Percentiles rank a stretch among this genome's conserved stretches.
Conservation (phyloP, 75 land plant genomes). For the Picea glauca region DNA sequence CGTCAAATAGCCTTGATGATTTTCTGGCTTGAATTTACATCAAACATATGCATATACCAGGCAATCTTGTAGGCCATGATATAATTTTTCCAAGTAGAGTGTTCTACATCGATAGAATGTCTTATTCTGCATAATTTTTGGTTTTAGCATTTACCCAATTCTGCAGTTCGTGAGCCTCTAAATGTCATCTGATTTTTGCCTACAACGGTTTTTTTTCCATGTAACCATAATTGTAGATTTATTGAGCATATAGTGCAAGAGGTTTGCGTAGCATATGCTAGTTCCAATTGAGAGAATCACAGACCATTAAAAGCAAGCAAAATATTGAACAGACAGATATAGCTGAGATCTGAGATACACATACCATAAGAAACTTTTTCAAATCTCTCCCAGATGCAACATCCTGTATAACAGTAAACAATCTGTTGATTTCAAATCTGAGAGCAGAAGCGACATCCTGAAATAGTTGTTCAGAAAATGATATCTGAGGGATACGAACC, state of each 20-base stretch:
- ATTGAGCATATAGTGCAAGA: too few relatives aligned
- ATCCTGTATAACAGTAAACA: conserved; percentile 33
- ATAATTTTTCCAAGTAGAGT: background rate
- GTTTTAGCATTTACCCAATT: background rate
- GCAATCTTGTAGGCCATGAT: background rate
- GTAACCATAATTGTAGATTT: too few relatives aligned
- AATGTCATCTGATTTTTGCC: background rate
- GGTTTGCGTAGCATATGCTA: too few relatives aligned
- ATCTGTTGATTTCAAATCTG: conserved; percentile 49
- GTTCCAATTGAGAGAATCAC: too few relatives aligned
- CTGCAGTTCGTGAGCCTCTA: background rate
- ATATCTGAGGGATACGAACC: conserved; percentile 50
- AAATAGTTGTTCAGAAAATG: conserved; percentile 51
- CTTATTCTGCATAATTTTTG: background rate
- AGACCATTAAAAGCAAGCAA: too few relatives aligned
- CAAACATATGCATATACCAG: background rate
- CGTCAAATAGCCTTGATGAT: background rate
- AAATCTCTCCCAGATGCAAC: conserved; percentile 62
- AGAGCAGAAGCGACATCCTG: conserved; percentile 39
- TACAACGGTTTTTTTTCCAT: too few relatives aligned
- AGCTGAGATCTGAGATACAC: conserved; percentile 2
- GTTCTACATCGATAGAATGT: background rate
- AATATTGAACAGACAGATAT: background rate
- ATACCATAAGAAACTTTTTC: conserved; percentile 55
- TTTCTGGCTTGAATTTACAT: background rate